Percentiles rank a stretch among this genome's conserved stretches.
Conservation (phyloP, 441 rosid species). For the Sinapis alba region DNA sequence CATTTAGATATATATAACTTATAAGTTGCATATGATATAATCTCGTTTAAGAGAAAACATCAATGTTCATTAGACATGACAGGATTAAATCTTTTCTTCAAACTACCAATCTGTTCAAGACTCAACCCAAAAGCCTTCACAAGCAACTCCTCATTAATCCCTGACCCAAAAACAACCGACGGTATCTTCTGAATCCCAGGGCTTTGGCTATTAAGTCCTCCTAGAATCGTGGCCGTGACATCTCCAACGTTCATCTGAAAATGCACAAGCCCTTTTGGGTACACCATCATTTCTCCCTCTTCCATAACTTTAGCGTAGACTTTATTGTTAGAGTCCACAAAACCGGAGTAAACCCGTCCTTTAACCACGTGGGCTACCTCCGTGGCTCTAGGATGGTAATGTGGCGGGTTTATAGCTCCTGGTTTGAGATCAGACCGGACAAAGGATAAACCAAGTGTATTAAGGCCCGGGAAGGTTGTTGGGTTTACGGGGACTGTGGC, state of each 20-base stretch:
- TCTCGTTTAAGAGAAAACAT: slow-evolving; percentile 20
- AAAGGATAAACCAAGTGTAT: slow-evolving; percentile 60
- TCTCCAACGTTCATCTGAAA: slow-evolving; percentile 79
- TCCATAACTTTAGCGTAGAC: slow-evolving; percentile 65
- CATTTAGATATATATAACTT: not conserved
- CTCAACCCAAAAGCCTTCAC: slow-evolving; percentile 67
- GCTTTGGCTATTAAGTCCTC: slow-evolving; percentile 63
- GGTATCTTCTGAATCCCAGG: slow-evolving; percentile 66
- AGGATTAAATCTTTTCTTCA: slow-evolving; percentile 52
- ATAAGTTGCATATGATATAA: not conserved
- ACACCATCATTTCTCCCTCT: slow-evolving; percentile 73
- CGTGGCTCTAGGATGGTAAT: slow-evolving; percentile 72
- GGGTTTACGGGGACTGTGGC: slow-evolving; percentile 54
- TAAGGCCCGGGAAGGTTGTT: slow-evolving; percentile 62
- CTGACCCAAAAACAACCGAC: slow-evolving; percentile 61
- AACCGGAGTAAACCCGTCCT: slow-evolving; percentile 68
- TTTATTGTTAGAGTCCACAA: slow-evolving; percentile 57
- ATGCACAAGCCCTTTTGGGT: slow-evolving; percentile 72
- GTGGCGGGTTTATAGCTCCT: slow-evolving; percentile 68
- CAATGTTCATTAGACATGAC: slow-evolving; percentile 30
- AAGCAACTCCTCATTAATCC: slow-evolving; percentile 54
- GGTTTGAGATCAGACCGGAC: slow-evolving; percentile 66
- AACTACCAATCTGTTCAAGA: slow-evolving; percentile 48
- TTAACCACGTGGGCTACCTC: slow-evolving; percentile 59
- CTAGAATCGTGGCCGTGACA: slow-evolving; percentile 56